Evolutionary conservation across 176 grass and related monocot genomes (phyloP), one percentile per base, ranked within the genome.

Genomic region (Musa beccarii): DNA sequence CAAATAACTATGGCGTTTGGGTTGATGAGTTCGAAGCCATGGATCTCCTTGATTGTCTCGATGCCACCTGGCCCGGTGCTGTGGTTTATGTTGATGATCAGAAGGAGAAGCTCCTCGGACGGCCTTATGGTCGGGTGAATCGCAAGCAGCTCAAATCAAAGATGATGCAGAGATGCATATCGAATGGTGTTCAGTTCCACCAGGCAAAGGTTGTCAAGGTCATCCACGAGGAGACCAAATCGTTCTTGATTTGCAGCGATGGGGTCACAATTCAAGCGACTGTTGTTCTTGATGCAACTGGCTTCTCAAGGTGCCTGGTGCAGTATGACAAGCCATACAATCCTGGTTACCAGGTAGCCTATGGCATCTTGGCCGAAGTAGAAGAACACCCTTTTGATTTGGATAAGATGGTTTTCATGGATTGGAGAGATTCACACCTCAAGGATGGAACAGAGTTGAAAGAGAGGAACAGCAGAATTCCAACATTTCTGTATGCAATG

Each of bases 401-500:
- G 82, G 88, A 98, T 80, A 98, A 93, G 75, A 98, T 98, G 95
- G 84, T 98, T 76, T 98, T 98, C 82, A 98, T 98, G 95, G 95
- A 98, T 84, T 91, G 95, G 95, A 88, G 95, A 76, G 90, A 98
- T 82, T 85, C 95, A 0, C 95, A 98, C 82, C 88, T 98, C 11
- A 68, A 76, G 25, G 72, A 82, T 7, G 85, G 82, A 0, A 77
- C 95, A 9, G 78, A 72, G 56, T 73, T 93, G 75, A 89, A 68
- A 79, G 81, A 84, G 25, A 82, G 82, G 8, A 93, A 98, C 81
- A 78, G 69, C 66, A 87, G 81, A 63, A 80, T 89, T 23, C 95
- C 95, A 25, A 98, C 95, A 0, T 98, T 98, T 84, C 83, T 98
- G 21, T 98, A 98, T 70, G 95, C 95, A 34, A 98, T 98, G 95